Base-by-base conservation (phyloP, 208 protist genomes). In the Herpetomonas tarakana region DNA sequence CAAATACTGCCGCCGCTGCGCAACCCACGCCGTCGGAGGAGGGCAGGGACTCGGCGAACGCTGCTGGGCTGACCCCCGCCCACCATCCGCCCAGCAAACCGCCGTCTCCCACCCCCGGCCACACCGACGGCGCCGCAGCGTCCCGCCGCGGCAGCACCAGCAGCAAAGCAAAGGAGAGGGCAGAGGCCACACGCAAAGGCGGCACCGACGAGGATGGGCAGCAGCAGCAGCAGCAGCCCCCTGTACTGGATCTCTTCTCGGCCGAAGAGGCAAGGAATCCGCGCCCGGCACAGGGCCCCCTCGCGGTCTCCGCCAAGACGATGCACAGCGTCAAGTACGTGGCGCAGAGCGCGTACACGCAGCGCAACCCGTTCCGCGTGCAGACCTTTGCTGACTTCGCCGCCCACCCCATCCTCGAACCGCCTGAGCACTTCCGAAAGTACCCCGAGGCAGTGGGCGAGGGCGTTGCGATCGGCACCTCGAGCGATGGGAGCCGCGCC, bases 381-480 rank as follows among this genome's bases (percentile, higher is more conserved):
- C 87, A 93, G 53, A 67, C 56, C 47, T 93, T 87, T 65, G 83
- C 74, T 2, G 78, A 83, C 38, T 93, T 93, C 52, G 61, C 55
- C 0, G 69, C 52, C 38, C 65, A 74, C 41, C 83, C 83, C 24
- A 65, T 78, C 47, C 88, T 83, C 65, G 46, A 44, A 18, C 49
- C 64, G 9, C 80, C 82, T 12, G 27, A 60, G 0, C 58, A 61
- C 18, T 69, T 83, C 19, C 47, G 49, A 46, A 30, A 50, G 38
- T 79, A 83, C 62, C 41, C 65, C 0, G 70, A 77, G 46, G 57
- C 58, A 1, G 22, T 57, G 14, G 53, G 27, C 45, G 53, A 65
- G 16, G 67, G 58, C n/a, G 35, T 41, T 47, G 51, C 1, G 41
- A 31, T 27, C n/a, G 60, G 18, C 18, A 27, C 11, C 44, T 54